phyloP scores from a whole-genome alignment of 2,329 filamentous ascomycete species.

The Epichloe amarillans region DNA sequence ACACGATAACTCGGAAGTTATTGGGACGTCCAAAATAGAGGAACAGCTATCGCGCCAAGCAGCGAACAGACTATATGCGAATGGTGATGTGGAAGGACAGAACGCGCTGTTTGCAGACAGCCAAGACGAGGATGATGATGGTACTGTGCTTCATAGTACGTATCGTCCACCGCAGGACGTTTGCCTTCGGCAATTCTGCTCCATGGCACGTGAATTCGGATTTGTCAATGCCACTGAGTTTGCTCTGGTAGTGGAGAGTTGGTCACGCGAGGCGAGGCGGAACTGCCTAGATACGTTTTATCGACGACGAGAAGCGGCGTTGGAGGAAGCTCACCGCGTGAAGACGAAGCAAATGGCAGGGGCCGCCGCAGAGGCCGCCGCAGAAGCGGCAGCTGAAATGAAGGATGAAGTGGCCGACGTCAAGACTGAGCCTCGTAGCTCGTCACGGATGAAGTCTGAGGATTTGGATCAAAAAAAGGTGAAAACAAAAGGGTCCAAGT shows the following conservation, averaged over 20 bases:
- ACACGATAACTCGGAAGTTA: constrained; percentile 90
- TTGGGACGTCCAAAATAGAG: constrained; percentile 88
- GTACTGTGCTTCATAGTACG: constrained; percentile 19
- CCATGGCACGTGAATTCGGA: constrained; percentile 70
- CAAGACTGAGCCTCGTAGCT: neutral
- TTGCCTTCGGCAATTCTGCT: constrained; percentile 72
- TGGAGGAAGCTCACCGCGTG: constrained; percentile 7
- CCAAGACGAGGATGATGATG: constrained; percentile 18
- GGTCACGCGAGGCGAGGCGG: constrained; percentile 72
- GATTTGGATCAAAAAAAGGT: neutral
- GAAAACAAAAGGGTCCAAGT: constrained; percentile 4
- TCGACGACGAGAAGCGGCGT: constrained; percentile 42
- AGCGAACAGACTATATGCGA: constrained; percentile 39
- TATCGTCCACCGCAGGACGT: constrained; percentile 68
- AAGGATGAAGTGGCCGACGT: constrained; percentile 1
- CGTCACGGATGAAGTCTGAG: neutral
- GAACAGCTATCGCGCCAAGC: constrained; percentile 68
- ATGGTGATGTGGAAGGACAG: constrained; percentile 32
- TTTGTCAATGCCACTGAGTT: constrained; percentile 70
- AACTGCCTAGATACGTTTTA: constrained; percentile 76
- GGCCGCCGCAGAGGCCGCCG: neutral
- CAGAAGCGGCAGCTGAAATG: neutral
- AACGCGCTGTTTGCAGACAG: constrained; percentile 46
- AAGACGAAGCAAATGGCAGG: constrained; percentile 1
- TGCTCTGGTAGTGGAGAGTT: constrained; percentile 77